These are phyloP conservation scores for Picea abies DNA, from an alignment of 83 land plant species.

Conservation along the genomic window DNA sequence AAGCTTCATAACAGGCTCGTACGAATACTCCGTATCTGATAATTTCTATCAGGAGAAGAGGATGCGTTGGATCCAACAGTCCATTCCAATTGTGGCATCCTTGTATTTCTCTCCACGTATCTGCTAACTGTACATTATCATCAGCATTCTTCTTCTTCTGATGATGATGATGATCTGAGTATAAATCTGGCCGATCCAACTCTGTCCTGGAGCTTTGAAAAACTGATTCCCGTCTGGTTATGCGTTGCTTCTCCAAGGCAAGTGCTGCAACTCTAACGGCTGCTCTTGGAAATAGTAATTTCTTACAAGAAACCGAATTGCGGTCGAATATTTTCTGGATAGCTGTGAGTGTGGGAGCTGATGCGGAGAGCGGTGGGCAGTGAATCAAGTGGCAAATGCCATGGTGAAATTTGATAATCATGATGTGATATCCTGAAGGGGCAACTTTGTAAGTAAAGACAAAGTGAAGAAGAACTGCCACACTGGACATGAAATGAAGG, in stretches of 20 bases:
- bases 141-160: not conserved
- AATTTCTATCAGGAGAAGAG: constrained; percentile 58
- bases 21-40: constrained; percentile 74
- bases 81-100: constrained; percentile 68
- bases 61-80: constrained; percentile 63
- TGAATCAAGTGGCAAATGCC: not conserved
- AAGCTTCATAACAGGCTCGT: constrained; percentile 65
- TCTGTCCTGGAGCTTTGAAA: not conserved
- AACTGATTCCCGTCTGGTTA: not conserved
- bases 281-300: not conserved
- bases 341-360: no score
- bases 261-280: not conserved
- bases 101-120: constrained; percentile 67
- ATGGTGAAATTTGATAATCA: not conserved
- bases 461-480: no score
- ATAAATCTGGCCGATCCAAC: not conserved
- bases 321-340: not conserved
- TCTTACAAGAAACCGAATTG: not conserved
- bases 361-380: no score
- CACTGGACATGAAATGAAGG: no score
- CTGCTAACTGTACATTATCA: not conserved
- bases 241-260: not conserved
- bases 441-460: no score
- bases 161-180: not conserved
- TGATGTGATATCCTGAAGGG: not conserved